These are phyloP conservation scores for Pittosporum tobira DNA, from an alignment of 129 eudicot genomes.

Conservation along the genomic window DNA sequence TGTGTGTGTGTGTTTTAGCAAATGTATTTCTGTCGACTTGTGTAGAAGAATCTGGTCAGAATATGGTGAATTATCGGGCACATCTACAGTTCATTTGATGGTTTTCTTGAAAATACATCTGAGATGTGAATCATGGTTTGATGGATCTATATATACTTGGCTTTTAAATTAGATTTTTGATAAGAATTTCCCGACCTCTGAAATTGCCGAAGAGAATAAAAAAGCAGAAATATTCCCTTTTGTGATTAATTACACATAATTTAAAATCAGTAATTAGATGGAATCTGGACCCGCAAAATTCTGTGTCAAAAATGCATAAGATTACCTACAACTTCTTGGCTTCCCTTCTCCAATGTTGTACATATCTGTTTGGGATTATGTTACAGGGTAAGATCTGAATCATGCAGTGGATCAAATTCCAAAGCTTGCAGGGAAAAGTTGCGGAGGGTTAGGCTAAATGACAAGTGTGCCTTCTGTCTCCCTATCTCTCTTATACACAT, in stretches of 20 bases:
- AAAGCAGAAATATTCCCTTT: not conserved
- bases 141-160: not conserved
- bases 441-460: constrained; percentile 78
- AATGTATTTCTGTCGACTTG: not conserved
- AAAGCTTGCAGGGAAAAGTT: constrained; percentile 89
- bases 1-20: not conserved
- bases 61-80: too few species aligned
- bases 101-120: too few species aligned
- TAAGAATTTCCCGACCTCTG: not conserved
- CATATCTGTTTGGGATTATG: not conserved
- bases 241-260: not conserved
- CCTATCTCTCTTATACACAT: not conserved
- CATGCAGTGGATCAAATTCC: constrained; percentile 56
- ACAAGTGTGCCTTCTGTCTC: constrained; percentile 36
- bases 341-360: not conserved
- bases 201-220: not conserved
- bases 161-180: too few species aligned
- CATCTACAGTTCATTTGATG: too few species aligned
- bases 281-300: not conserved
- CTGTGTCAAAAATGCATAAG: not conserved
- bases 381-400: constrained; percentile 57
- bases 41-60: too few species aligned
- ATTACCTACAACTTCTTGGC: not conserved
- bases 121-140: not conserved
- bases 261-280: not conserved